Evolutionary conservation across 2,329 filamentous ascomycete species (phyloP), one percentile per base, ranked within the genome.

Genomic region (Colletotrichum falcatum): DNA sequence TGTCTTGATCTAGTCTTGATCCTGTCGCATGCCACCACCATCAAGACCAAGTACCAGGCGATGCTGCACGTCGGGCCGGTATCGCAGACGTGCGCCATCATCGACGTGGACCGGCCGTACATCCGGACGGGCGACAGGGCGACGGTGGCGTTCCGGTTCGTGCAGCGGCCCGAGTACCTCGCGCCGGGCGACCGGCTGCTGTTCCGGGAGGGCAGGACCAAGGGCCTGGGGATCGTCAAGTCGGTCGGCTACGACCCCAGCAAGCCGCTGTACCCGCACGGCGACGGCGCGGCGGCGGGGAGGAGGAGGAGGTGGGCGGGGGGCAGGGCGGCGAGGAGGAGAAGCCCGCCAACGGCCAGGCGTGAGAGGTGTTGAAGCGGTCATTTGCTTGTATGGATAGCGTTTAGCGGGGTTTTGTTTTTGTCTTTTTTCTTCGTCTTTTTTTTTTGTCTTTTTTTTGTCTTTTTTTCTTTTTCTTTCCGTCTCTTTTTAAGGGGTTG

Each of bases 1-100:
- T 23, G 16, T 42, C 39, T 42, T 18, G 6, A 16, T 33, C 0
- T 67, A 90, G 96, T 99, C 1, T 86, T 99, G 28, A 98, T 99
- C 74, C 86, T 99, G 8, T 97, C 93, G 5, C 96, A 99, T 77
- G 94, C 95, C 0, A 99, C 96, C 0, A 99, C 96, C 53, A 99
- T 99, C 81, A 96, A 97, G 81, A 94, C 91, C 0, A 95, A 94
- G 76, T 99, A 99, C 75, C 96, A 99, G 83, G 96, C 96, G 0
- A 99, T 98, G 95, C 87, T 99, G 28, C 96, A 99, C 76, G 95
- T 99, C 5, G 96, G 96, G 0, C 93, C 96, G 0, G 93, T 99
- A 53, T 94, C 92, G 49, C 96, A 99, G 82, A 99, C 96, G 0
- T 99, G 96, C 78, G 91, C 94, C 14, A 98, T 99, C 78, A 97